Percentiles rank a stretch among this genome's conserved stretches.
These are phyloP conservation scores for Abrus pulchellus DNA, from an alignment of 306 rosid species.

Conservation along the genomic window DNA sequence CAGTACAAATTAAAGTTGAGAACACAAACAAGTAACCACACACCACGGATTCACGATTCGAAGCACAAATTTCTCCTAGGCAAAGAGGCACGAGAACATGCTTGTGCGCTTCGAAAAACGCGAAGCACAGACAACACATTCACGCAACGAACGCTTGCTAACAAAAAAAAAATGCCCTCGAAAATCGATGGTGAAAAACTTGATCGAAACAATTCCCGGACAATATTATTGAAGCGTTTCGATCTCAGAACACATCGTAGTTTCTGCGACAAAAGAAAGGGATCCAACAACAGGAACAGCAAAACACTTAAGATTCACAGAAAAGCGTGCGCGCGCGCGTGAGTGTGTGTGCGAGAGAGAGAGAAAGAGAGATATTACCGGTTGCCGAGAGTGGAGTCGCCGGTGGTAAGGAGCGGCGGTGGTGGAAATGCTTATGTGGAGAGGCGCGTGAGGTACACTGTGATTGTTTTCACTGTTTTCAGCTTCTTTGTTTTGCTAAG, in stretches of 20 bases:
- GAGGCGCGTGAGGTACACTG: slow-evolving; percentile 32
- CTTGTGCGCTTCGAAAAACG: neutral
- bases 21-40: slow-evolving; percentile 10
- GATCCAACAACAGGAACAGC: slow-evolving; percentile 31
- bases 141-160: neutral
- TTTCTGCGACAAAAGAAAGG: neutral
- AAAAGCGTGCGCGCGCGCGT: neutral
- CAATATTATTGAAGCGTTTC: neutral
- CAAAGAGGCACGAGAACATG: neutral
- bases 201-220: neutral
- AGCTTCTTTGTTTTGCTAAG: slow-evolving; percentile 18
- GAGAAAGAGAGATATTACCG: slow-evolving; percentile 38
- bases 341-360: neutral
- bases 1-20: neutral
- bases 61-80: neutral
- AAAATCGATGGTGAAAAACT: slow-evolving; percentile 15
- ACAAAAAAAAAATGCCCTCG: neutral
- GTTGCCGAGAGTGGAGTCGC: neutral
- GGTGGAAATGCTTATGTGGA: neutral
- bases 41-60: neutral
- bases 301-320: slow-evolving; percentile 8
- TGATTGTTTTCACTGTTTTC: slow-evolving; percentile 36
- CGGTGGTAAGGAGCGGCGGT: neutral
- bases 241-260: slow-evolving; percentile 38
- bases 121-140: neutral